phyloP scores from a whole-genome alignment of 106 monocot genomes.

The Xerophyta viscosa region DNA sequence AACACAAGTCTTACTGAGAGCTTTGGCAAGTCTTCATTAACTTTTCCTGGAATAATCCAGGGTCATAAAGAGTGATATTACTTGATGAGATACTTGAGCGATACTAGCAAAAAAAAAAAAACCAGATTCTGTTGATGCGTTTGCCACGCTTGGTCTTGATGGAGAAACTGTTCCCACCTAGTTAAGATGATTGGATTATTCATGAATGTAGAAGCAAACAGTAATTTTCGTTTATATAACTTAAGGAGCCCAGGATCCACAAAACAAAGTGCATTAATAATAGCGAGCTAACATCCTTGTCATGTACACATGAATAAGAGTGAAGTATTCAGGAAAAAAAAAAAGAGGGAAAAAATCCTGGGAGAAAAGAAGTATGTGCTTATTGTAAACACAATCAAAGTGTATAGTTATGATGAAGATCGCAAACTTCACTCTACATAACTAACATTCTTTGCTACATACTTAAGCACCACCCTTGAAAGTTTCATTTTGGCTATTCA shows the following conservation, averaged over 20 bases:
- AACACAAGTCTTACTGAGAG: slow-evolving; percentile 55
- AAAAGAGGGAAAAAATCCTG: too few relatives aligned
- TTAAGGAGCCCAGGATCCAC: not conserved
- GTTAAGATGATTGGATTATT: slow-evolving; percentile 9
- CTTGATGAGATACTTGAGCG: not conserved
- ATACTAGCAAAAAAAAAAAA: not conserved
- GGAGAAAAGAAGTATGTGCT: too few relatives aligned
- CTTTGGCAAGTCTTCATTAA: slow-evolving; percentile 26
- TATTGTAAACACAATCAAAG: too few relatives aligned
- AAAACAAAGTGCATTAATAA: not conserved
- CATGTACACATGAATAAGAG: too few relatives aligned
- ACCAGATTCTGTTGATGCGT: slow-evolving; percentile 31
- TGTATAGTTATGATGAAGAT: too few relatives aligned
- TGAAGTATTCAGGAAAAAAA: too few relatives aligned
- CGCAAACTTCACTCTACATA: too few relatives aligned
- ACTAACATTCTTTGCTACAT: too few relatives aligned
- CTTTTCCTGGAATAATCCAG: slow-evolving; percentile 4
- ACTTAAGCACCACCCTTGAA: too few relatives aligned
- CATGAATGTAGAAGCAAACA: not conserved
- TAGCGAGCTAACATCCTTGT: too few relatives aligned
- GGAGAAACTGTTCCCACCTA: slow-evolving; percentile 44
- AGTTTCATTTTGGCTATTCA: too few relatives aligned
- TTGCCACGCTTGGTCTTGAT: slow-evolving; percentile 9
- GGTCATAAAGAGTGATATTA: not conserved
- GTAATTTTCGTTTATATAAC: not conserved